phyloP scores from a whole-genome alignment of 192 early-diverging fungal species.

The Phlyctochytrium arcticum region DNA sequence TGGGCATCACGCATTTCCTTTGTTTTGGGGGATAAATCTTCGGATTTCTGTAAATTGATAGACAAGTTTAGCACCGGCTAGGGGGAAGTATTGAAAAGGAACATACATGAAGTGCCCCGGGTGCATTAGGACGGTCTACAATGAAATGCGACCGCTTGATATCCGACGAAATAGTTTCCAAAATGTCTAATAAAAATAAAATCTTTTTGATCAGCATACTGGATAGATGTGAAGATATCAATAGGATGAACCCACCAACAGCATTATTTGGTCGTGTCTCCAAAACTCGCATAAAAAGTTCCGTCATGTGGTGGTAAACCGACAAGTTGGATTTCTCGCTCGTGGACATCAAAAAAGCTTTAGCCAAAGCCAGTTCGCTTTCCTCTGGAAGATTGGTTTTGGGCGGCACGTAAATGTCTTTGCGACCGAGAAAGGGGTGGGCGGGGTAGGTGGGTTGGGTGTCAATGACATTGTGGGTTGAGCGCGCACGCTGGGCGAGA shows the following conservation, averaged over 20 bases:
- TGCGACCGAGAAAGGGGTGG: conserved; percentile 31
- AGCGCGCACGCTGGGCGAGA: too few relatives aligned
- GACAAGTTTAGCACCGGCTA: conserved; percentile 12
- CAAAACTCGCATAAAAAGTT: conserved; percentile 42
- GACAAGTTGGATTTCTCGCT: conserved; percentile 40
- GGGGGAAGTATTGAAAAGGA: background rate
- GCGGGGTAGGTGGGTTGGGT: background rate
- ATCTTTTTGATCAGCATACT: too few relatives aligned
- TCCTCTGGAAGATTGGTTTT: conserved; percentile 37
- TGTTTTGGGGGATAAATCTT: conserved; percentile 11
- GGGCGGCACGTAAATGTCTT: conserved; percentile 35
- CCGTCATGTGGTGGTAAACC: conserved; percentile 50
- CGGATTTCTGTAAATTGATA: conserved; percentile 6
- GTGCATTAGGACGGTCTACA: conserved; percentile 24
- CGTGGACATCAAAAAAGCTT: conserved; percentile 38
- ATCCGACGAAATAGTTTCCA: conserved; percentile 41
- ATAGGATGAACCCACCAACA: conserved; percentile 32
- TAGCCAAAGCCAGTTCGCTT: conserved; percentile 44
- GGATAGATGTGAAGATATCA: background rate
- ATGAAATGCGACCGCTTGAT: conserved; percentile 38
- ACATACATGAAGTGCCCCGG: conserved; percentile 31
- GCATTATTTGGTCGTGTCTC: conserved; percentile 39
- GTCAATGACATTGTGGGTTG: too few relatives aligned
- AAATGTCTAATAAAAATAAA: conserved; percentile 27
- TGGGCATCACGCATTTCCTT: conserved; percentile 28